Conservation (phyloP, 108 stramenopile species). For the Schizochytrium sp. region DNA sequence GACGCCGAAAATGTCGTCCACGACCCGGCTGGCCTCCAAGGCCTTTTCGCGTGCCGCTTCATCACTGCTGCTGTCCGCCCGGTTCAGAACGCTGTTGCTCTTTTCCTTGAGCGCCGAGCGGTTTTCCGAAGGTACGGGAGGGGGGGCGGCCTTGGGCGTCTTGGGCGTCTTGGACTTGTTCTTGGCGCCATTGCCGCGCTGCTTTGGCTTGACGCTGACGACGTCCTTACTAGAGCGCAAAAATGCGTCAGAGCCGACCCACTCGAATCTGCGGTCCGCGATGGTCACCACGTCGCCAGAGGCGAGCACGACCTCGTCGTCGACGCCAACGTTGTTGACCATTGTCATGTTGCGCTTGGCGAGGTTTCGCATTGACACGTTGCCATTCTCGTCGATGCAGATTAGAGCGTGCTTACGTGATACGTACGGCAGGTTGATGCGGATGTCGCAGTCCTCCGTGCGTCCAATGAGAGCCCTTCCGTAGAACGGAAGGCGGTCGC, state of each 20-base stretch:
- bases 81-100: neutral
- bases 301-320: neutral
- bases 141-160: neutral
- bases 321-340: neutral
- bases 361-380: neutral
- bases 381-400: slow-evolving; percentile 8
- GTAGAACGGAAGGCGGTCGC: neutral
- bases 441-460: neutral
- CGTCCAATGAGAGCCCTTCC: slow-evolving; percentile 2
- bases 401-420: neutral
- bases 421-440: neutral
- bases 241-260: neutral
- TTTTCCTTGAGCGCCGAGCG: neutral
- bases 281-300: neutral
- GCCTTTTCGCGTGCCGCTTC: neutral
- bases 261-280: neutral
- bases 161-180: too few species aligned
- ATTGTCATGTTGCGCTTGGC: slow-evolving; percentile 8
- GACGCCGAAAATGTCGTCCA: neutral
- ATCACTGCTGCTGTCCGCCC: neutral
- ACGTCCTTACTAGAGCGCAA: neutral
- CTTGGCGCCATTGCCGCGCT: neutral
- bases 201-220: neutral
- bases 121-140: neutral
- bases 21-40: neutral